Percentiles rank a stretch among this genome's conserved stretches.
Evolutionary conservation across 2,329 filamentous ascomycete species (phyloP).

Genomic region (Diaporthe humulicola): DNA sequence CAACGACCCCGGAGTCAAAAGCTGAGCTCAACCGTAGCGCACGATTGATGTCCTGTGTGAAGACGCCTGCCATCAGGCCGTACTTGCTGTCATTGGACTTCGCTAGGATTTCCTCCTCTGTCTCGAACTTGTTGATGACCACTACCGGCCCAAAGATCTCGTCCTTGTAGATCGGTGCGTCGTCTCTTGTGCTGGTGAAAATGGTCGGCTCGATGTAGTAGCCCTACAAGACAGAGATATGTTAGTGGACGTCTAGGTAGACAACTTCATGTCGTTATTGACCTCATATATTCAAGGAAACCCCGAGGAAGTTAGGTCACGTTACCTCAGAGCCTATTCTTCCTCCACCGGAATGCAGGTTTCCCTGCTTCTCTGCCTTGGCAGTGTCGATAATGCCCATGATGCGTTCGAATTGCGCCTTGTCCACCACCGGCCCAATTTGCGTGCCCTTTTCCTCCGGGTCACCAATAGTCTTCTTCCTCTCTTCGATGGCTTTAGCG

Average conservation of each 20-base stretch:
- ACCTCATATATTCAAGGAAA: not conserved
- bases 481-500: not conserved
- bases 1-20: not conserved
- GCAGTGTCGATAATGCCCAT: not conserved
- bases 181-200: not conserved
- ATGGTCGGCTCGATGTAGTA: conserved; percentile 1
- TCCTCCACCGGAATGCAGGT: not conserved
- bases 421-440: not conserved
- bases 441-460: not conserved
- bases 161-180: not conserved
- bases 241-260: not conserved
- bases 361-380: not conserved
- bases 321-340: not conserved
- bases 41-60: conserved; percentile 1
- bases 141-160: not conserved
- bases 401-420: not conserved
- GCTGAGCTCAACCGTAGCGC: not conserved
- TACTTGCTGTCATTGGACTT: not conserved
- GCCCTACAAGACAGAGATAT: not conserved
- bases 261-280: not conserved
- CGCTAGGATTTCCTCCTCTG: not conserved
- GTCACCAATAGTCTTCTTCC: not conserved
- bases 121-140: not conserved
- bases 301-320: not conserved
- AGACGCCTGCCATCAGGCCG: not conserved